A percentile compares a stretch with the other conserved stretches of the same genome.
Evolutionary conservation across 352 stramenopile genomes (phyloP).

Genomic region (Globisporangium heterothallicum): DNA sequence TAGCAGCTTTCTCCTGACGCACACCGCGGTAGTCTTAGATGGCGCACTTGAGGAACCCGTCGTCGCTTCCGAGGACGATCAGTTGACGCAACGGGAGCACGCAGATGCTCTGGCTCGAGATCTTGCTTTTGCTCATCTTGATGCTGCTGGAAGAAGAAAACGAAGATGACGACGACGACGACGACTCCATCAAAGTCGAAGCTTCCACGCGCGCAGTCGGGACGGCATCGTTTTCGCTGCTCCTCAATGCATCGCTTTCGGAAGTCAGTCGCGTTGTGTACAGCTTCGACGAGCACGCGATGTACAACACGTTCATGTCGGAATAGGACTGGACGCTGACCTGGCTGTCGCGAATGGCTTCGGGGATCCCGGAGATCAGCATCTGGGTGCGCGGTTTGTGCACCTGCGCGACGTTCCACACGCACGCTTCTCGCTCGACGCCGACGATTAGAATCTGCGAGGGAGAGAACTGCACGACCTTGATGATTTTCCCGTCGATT

Average conservation of each 20-base stretch:
- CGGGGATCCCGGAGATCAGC: constrained; percentile 48
- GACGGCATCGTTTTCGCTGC: constrained; percentile 6
- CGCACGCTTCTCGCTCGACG: constrained; percentile 54
- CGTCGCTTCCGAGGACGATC: constrained; percentile 52
- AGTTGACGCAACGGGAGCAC: constrained; percentile 59
- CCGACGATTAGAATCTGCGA: constrained; percentile 58
- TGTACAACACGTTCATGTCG: constrained; percentile 41
- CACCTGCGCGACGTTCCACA: constrained; percentile 39
- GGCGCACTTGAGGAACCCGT: constrained; percentile 55
- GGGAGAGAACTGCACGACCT: constrained; percentile 48
- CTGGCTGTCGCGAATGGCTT: constrained; percentile 39
- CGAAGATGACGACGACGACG: background rate
- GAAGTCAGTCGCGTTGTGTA: constrained; percentile 31
- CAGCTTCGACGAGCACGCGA: constrained; percentile 33
- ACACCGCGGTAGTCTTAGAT: constrained; percentile 19
- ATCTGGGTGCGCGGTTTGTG: constrained; percentile 32
- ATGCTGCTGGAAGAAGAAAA: constrained; percentile 2
- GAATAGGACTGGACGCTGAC: constrained; percentile 43
- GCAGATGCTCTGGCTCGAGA: constrained; percentile 29
- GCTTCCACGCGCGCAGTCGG: constrained; percentile 32
- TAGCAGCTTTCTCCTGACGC: no score
- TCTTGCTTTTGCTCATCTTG: constrained; percentile 46
- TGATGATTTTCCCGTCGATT: constrained; percentile 37
- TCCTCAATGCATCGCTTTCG: constrained; percentile 17
- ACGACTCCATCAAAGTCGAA: constrained; percentile 44